These are phyloP conservation scores for Fusarium marasasianum DNA, from an alignment of 2,329 filamentous ascomycete genomes.

Conservation along the genomic window DNA sequence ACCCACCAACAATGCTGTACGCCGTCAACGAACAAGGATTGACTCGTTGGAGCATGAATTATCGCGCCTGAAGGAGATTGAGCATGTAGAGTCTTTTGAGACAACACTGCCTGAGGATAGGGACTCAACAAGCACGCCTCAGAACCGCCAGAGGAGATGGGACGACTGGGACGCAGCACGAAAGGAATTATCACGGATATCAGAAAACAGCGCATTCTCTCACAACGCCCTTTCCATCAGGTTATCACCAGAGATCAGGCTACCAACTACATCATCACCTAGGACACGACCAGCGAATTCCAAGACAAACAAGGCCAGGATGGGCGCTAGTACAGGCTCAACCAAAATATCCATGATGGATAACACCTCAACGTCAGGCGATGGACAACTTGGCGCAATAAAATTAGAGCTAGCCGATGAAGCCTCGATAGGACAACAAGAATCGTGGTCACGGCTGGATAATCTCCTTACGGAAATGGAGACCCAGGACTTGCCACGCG, in stretches of 20 bases:
- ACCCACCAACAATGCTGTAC: constrained; percentile 39
- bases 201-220: constrained; percentile 18
- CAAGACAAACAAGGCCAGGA: background rate
- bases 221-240: constrained; percentile 27
- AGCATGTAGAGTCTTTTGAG: constrained; percentile 13
- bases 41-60: background rate
- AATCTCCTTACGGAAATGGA: constrained; percentile 22
- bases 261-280: constrained; percentile 2
- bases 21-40: constrained; percentile 42
- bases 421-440: background rate
- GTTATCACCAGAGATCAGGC: constrained; percentile 19
- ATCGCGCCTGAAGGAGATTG: background rate
- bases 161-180: constrained; percentile 40
- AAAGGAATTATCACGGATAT: constrained; percentile 38
- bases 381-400: background rate
- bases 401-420: background rate
- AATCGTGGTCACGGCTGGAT: constrained; percentile 13
- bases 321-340: background rate
- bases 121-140: background rate
- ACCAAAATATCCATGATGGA: background rate
- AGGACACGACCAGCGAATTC: background rate
- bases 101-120: background rate
- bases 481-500: background rate
- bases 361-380: background rate
- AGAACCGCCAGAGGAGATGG: constrained; percentile 32